These are phyloP conservation scores for Pachysandra terminalis DNA, from an alignment of 164 flowering plant species.

Conservation along the genomic window DNA sequence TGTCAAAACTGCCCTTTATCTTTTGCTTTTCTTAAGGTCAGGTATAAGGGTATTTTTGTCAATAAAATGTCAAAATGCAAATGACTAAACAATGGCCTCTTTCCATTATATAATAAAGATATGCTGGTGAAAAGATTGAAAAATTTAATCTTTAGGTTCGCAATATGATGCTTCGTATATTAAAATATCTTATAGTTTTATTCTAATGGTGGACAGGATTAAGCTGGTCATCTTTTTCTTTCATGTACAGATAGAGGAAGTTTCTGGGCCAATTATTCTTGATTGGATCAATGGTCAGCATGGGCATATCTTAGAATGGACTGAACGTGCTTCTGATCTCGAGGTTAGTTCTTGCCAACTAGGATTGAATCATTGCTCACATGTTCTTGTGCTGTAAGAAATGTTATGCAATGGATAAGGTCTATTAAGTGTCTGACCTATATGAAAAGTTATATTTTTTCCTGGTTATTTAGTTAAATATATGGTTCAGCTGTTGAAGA, in stretches of 20 bases:
- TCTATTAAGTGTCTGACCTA: neutral
- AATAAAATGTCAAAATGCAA: no score
- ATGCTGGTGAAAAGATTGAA: neutral
- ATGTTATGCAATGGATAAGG: neutral
- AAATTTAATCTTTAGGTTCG: neutral
- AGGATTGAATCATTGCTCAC: neutral
- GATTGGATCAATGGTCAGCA: slow-evolving; percentile 79
- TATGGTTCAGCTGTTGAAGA: neutral
- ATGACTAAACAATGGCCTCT: no score
- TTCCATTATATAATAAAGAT: no score
- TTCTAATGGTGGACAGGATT: neutral
- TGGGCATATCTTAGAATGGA: slow-evolving; percentile 67
- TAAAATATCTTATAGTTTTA: neutral
- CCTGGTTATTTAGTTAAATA: neutral
- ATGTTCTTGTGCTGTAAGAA: neutral
- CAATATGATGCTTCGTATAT: neutral
- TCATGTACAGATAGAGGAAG: slow-evolving; percentile 53
- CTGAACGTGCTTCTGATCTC: slow-evolving; percentile 64
- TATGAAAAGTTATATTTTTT: no score
- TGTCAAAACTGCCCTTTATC: no score
- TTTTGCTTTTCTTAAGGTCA: no score
- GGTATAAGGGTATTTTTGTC: no score
- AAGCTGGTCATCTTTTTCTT: neutral
- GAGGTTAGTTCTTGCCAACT: slow-evolving; percentile 45
- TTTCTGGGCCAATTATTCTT: slow-evolving; percentile 63